Conservation (phyloP, 1,284 basidiomycete genomes). For the Limonomyces culmigenus region DNA sequence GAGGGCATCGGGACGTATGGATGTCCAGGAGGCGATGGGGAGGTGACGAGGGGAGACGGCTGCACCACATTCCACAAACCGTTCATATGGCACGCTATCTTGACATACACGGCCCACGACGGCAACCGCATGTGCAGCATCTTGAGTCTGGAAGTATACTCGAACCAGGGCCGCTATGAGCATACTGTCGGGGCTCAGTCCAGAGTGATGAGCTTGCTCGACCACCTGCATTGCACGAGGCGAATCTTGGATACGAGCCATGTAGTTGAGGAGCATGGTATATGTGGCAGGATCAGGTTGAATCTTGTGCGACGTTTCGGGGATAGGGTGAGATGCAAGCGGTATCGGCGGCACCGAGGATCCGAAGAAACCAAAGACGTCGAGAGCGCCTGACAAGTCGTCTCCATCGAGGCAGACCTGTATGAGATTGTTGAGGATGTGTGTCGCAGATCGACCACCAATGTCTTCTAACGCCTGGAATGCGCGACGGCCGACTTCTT, state of each 20-base stretch:
- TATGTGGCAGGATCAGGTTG: conserved; percentile 41
- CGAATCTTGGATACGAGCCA: conserved; percentile 27
- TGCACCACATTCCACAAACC: too few species aligned
- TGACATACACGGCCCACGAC: too few species aligned
- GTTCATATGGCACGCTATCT: too few species aligned
- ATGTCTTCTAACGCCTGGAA: conserved; percentile 26
- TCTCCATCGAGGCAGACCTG: conserved; percentile 37
- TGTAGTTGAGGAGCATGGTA: conserved; percentile 42
- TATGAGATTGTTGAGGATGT: conserved; percentile 45
- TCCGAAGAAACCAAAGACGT: conserved; percentile 33
- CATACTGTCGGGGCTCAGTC: conserved; percentile 26
- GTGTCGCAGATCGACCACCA: conserved; percentile 22
- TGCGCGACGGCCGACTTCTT: conserved; percentile 31
- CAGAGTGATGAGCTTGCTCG: conserved; percentile 24
- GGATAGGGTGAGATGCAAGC: too few species aligned
- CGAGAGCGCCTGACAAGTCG: conserved; percentile 27
- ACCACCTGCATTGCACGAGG: conserved; percentile 28
- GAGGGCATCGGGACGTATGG: too few species aligned
- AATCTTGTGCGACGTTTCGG: conserved; percentile 7
- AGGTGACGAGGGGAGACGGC: too few species aligned
- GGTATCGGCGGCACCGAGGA: too few species aligned
- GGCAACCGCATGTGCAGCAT: too few species aligned
- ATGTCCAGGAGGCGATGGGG: too few species aligned
- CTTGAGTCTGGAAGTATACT: conserved; percentile 34
- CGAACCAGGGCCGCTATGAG: conserved; percentile 36